Percentiles rank a stretch among this genome's conserved stretches.
These are phyloP conservation scores for Populus hybrid DNA, from an alignment of 441 rosid genomes.

Conservation along the genomic window DNA sequence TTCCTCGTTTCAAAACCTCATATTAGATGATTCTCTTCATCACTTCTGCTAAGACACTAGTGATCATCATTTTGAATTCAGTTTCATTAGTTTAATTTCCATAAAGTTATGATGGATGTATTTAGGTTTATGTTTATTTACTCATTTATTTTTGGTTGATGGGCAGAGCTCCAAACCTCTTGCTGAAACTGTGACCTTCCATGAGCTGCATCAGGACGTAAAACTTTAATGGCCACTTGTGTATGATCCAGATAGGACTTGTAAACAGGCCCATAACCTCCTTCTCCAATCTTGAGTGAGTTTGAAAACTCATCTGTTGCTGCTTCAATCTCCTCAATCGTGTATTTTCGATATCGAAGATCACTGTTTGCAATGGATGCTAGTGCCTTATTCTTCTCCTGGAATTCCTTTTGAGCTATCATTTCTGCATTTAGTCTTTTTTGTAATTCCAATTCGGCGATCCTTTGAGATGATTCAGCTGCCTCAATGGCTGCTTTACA, in stretches of 20 bases:
- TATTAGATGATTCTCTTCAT: background rate
- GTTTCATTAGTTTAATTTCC: background rate
- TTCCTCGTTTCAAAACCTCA: background rate
- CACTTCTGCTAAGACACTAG: background rate
- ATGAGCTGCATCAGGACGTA: conserved; percentile 81
- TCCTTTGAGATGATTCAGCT: conserved; percentile 56
- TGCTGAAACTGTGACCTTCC: conserved; percentile 78
- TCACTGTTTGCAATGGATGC: conserved; percentile 26
- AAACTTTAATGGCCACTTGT: conserved; percentile 73
- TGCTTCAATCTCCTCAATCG: conserved; percentile 69
- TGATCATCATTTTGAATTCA: background rate
- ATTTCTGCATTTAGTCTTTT: conserved; percentile 52
- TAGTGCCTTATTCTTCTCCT: conserved; percentile 35
- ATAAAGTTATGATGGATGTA: background rate
- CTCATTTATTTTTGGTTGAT: background rate
- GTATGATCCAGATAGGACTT: conserved; percentile 62
- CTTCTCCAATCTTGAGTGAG: conserved; percentile 78
- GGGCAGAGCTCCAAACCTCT: conserved; percentile 39
- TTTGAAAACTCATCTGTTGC: conserved; percentile 55
- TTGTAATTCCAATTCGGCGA: conserved; percentile 61
- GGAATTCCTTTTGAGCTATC: conserved; percentile 47
- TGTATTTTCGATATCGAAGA: conserved; percentile 53
- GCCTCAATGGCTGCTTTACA: conserved; percentile 64
- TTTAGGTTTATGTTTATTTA: background rate
- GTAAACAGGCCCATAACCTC: conserved; percentile 93